Percentiles rank a stretch among this genome's conserved stretches.
Evolutionary conservation across 2,329 filamentous ascomycete genomes (phyloP).

Genomic region (Fulvia fulva): DNA sequence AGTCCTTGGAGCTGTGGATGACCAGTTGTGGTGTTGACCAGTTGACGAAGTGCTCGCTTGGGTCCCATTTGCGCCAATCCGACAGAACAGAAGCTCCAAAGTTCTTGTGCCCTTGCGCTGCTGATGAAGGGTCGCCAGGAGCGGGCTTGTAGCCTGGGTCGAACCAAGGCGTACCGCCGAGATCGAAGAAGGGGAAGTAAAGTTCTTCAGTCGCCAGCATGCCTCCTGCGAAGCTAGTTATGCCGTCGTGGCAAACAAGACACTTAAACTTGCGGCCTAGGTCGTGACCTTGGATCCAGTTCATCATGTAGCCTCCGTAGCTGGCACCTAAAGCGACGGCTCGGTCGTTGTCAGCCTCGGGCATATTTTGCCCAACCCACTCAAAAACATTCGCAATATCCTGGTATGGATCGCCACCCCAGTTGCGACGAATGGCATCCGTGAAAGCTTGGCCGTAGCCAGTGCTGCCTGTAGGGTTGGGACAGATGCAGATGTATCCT

Average conservation of each 20-base stretch:
- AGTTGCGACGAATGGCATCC: constrained; percentile 67
- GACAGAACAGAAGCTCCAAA: constrained; percentile 14
- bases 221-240: constrained; percentile 27
- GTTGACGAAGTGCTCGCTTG: constrained; percentile 53
- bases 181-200: constrained; percentile 53
- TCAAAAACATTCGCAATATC: constrained; percentile 78
- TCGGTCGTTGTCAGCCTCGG: constrained; percentile 64
- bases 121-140: background rate
- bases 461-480: constrained; percentile 30
- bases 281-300: constrained; percentile 73
- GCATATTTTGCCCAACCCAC: constrained; percentile 62
- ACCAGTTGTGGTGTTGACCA: constrained; percentile 87
- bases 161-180: constrained; percentile 50
- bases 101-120: constrained; percentile 14
- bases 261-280: constrained; percentile 84
- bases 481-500: constrained; percentile 29
- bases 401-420: constrained; percentile 80
- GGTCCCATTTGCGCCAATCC: constrained; percentile 48
- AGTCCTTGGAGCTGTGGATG: constrained; percentile 88
- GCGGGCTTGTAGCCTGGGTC: constrained; percentile 28
- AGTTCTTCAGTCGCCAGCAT: constrained; percentile 46
- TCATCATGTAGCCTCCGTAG: constrained; percentile 75
- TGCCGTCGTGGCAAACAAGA: constrained; percentile 60
- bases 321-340: constrained; percentile 72
- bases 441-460: constrained; percentile 32